Percentiles rank a stretch among this genome's conserved stretches.
phyloP scores from a whole-genome alignment of 768 basidiomycete genomes.

The Boletus insuetus region DNA sequence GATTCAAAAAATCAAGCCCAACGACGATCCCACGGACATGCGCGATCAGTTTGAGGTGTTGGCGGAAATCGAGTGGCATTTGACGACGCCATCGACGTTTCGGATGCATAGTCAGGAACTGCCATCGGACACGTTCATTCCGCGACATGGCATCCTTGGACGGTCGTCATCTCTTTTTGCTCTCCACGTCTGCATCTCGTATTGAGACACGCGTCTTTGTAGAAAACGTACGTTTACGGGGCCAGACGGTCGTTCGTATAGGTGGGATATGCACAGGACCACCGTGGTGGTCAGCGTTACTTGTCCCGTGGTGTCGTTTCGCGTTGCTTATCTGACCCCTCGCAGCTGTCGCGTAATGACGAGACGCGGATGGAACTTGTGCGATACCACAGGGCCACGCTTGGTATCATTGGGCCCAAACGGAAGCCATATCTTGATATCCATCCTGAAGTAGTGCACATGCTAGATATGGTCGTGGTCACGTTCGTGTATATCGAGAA shows the following conservation, averaged over 20 bases:
- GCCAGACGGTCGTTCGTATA: slow-evolving; percentile 24
- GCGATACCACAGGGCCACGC: background rate
- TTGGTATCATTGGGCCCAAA: background rate
- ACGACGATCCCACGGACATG: slow-evolving; percentile 19
- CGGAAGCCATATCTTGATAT: background rate
- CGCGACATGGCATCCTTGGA: background rate
- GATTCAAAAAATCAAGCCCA: slow-evolving; percentile 23
- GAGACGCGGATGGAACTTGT: background rate
- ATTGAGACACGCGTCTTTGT: background rate
- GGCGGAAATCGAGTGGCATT: background rate
- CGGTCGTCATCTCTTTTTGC: background rate
- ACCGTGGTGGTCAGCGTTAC: background rate
- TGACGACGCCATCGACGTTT: background rate
- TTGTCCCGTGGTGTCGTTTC: background rate
- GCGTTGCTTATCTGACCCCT: background rate
- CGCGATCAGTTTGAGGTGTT: slow-evolving; percentile 24
- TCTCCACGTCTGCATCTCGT: background rate
- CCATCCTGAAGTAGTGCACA: background rate
- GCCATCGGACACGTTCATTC: background rate
- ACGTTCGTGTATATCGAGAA: slow-evolving; percentile 1
- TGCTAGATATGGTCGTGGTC: background rate
- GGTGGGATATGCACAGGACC: slow-evolving; percentile 15
- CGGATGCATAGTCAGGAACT: background rate
- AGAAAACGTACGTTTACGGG: slow-evolving; percentile 22
- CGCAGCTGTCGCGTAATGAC: background rate